phyloP scores from a whole-genome alignment of 202 grass and related monocot genomes.

The Thinopyrum obtusiflorum region DNA sequence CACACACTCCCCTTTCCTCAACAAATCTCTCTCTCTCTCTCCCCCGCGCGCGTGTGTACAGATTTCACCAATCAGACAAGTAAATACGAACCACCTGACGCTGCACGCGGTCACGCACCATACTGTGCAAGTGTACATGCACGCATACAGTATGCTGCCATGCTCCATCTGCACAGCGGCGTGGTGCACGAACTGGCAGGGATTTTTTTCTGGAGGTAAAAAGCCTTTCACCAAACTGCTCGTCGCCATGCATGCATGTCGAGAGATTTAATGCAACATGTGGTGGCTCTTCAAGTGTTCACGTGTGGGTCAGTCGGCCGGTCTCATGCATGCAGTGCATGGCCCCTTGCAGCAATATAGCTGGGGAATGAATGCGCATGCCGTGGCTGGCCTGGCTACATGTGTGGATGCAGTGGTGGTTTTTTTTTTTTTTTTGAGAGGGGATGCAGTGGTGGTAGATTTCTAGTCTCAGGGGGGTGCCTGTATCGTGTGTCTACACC shows the following conservation, averaged over 20 bases:
- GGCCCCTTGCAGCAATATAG: not conserved
- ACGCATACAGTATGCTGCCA: not conserved
- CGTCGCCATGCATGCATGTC: conserved; percentile 9
- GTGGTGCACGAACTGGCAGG: not conserved
- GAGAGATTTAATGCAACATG: not conserved
- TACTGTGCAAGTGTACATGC: not conserved
- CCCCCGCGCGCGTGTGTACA: not conserved
- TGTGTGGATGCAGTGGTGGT: not conserved
- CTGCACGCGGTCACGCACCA: not conserved
- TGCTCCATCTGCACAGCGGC: not conserved
- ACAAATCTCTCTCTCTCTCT: not conserved
- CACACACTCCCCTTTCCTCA: not conserved
- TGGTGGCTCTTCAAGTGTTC: conserved; percentile 4
- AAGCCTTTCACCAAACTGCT: not conserved
- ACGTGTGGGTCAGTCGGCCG: conserved; percentile 14
- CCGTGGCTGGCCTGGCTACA: not conserved
- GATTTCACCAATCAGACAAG: conserved; percentile 13
- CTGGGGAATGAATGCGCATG: conserved; percentile 23
- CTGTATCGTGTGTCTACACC: not conserved
- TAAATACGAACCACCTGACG: conserved; percentile 41
- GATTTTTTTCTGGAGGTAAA: not conserved
- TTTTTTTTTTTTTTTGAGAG: no score
- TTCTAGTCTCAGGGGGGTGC: not conserved
- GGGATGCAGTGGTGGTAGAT: not conserved
- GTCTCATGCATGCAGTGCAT: not conserved